Percentiles rank a stretch among this genome's conserved stretches.
Conservation (phyloP, 768 basidiomycete genomes). For the Suillus lakei region DNA sequence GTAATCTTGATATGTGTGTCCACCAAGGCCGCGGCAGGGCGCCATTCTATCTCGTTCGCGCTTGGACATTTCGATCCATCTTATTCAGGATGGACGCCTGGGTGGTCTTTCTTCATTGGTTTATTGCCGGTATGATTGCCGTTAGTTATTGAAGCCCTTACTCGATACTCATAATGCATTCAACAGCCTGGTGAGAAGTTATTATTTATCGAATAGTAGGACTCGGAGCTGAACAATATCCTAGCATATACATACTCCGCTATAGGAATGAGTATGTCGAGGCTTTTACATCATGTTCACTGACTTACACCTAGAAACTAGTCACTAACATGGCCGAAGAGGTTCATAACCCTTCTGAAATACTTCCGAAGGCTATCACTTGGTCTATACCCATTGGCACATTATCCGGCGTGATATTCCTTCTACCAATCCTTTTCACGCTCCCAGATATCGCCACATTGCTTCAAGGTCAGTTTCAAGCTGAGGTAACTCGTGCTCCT, state of each 20-base stretch:
- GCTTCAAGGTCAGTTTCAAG: conserved; percentile 46
- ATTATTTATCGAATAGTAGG: not conserved
- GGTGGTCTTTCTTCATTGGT: conserved; percentile 74
- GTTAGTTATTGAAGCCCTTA: not conserved
- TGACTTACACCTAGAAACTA: conserved; percentile 23
- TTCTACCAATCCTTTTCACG: conserved; percentile 69
- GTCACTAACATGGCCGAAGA: conserved; percentile 74
- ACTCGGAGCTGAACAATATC: conserved; percentile 20
- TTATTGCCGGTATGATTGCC: conserved; percentile 49
- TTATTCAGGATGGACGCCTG: conserved; percentile 65
- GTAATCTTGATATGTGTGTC: conserved; percentile 63
- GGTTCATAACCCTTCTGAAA: conserved; percentile 58
- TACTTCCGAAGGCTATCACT: conserved; percentile 60
- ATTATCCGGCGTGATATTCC: conserved; percentile 54
- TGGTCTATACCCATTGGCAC: conserved; percentile 59
- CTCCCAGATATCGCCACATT: conserved; percentile 60
- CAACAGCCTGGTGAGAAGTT: conserved; percentile 35
- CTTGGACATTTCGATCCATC: conserved; percentile 63
- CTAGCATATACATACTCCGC: conserved; percentile 60
- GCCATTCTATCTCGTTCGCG: conserved; percentile 58
- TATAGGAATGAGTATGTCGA: conserved; percentile 61
- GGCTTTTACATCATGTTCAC: not conserved
- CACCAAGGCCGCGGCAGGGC: conserved; percentile 60
- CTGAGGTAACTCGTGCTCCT: not conserved
- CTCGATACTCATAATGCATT: not conserved